phyloP scores from a whole-genome alignment of 495 filamentous ascomycete genomes.

The Mytilinidion resinicola region DNA sequence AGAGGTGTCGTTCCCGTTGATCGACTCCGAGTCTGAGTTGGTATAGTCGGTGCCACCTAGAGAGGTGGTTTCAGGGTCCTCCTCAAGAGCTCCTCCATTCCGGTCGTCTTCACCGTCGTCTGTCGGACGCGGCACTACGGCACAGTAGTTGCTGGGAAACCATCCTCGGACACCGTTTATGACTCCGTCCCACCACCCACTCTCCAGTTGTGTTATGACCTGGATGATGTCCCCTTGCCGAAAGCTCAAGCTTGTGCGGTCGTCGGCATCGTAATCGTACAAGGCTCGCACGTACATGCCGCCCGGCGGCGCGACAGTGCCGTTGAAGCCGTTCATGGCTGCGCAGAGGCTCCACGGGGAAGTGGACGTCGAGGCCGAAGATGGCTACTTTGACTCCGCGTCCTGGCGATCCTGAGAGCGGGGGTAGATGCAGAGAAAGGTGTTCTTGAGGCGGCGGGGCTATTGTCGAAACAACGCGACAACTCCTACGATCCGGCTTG shows the following conservation, averaged over 20 bases:
- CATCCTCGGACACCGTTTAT: slow-evolving; percentile 89
- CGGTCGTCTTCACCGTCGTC: slow-evolving; percentile 30
- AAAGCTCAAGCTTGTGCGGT: slow-evolving; percentile 93
- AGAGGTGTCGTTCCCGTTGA: slow-evolving; percentile 43
- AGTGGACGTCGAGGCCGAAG: not conserved
- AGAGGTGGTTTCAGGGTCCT: slow-evolving; percentile 37
- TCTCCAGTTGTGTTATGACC: slow-evolving; percentile 94
- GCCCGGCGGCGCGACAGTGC: slow-evolving; percentile 61
- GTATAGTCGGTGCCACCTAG: slow-evolving; percentile 53
- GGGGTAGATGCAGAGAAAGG: not conserved
- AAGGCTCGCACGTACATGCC: slow-evolving; percentile 90
- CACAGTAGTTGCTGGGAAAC: slow-evolving; percentile 99
- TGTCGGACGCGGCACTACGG: slow-evolving; percentile 66
- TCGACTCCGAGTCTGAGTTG: slow-evolving; percentile 54
- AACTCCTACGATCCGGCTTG: slow-evolving; percentile 1
- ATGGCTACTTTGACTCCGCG: slow-evolving; percentile 12
- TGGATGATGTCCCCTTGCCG: slow-evolving; percentile 93
- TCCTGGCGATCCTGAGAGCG: no score
- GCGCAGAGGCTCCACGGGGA: not conserved
- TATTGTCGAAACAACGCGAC: slow-evolving; percentile 10
- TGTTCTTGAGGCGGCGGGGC: not conserved
- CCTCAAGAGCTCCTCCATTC: slow-evolving; percentile 42
- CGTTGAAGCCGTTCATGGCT: slow-evolving; percentile 62
- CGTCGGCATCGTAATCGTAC: slow-evolving; percentile 96
- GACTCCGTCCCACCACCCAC: slow-evolving; percentile 98